A percentile compares a stretch with the other conserved stretches of the same genome.
phyloP scores from a whole-genome alignment of 2,329 filamentous ascomycete species.

The Colletotrichum neosansevieriae region DNA sequence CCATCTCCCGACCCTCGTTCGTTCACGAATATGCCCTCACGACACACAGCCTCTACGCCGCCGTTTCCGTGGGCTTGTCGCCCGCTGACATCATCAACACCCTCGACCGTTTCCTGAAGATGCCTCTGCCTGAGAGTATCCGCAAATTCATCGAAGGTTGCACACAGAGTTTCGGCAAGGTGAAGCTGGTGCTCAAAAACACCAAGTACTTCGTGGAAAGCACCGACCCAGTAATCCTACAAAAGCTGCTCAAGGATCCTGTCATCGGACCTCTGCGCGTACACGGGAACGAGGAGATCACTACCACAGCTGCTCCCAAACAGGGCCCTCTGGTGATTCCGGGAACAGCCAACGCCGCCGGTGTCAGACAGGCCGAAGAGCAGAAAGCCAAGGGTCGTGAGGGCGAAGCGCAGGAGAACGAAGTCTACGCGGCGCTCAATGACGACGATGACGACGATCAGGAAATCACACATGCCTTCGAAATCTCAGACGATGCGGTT shows the following conservation, averaged over 20 bases:
- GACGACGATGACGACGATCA: slow-evolving; percentile 90
- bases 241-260: slow-evolving; percentile 86
- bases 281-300: slow-evolving; percentile 78
- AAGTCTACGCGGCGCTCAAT: slow-evolving; percentile 79
- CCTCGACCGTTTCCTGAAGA: slow-evolving; percentile 90
- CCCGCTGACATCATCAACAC: slow-evolving; percentile 91
- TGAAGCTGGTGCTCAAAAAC: slow-evolving; percentile 93
- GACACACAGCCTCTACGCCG: slow-evolving; percentile 92
- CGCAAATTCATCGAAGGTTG: slow-evolving; percentile 82
- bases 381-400: slow-evolving; percentile 58
- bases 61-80: slow-evolving; percentile 92
- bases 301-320: slow-evolving; percentile 84
- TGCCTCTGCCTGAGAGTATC: slow-evolving; percentile 84
- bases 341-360: slow-evolving; percentile 92
- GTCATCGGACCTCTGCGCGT: slow-evolving; percentile 85
- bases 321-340: slow-evolving; percentile 91
- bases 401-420: slow-evolving; percentile 68
- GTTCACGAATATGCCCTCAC: slow-evolving; percentile 95
- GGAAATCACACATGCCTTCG: slow-evolving; percentile 91
- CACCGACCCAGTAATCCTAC: slow-evolving; percentile 86
- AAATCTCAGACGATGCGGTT: slow-evolving; percentile 85
- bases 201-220: slow-evolving; percentile 96
- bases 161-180: slow-evolving; percentile 93
- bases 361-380: slow-evolving; percentile 78
- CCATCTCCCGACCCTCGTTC: slow-evolving; percentile 87